Percentiles rank a stretch among this genome's conserved stretches.
phyloP scores from a whole-genome alignment of 2,329 filamentous ascomycete species.

The Dothidotthia symphoricarpi region DNA sequence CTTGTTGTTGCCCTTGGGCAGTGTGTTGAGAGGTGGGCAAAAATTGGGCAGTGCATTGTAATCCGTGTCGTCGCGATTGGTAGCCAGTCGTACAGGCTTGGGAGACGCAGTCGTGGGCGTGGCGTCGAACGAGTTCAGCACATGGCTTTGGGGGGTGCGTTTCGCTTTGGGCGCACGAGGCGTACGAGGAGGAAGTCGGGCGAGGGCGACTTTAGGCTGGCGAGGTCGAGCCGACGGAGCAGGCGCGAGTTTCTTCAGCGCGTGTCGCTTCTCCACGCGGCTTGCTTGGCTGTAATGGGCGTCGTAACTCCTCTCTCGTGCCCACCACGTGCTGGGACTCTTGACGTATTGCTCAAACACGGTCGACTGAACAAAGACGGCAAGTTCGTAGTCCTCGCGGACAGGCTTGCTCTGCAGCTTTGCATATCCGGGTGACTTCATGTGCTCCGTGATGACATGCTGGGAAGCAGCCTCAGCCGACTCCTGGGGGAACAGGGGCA shows the following conservation, averaged over 20 bases:
- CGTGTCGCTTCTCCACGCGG: constrained; percentile 40
- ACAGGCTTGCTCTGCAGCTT: constrained; percentile 31
- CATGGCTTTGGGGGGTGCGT: constrained; percentile 32
- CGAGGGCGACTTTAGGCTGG: constrained; percentile 35
- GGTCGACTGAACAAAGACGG: constrained; percentile 34
- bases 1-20: constrained; percentile 63
- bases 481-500: constrained; percentile 40
- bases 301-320: constrained; percentile 52
- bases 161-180: constrained; percentile 38
- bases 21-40: constrained; percentile 66
- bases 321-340: constrained; percentile 45
- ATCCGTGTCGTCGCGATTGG: constrained; percentile 79
- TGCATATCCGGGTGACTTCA: constrained; percentile 33
- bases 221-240: constrained; percentile 35
- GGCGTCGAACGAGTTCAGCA: constrained; percentile 40
- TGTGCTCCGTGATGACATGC: constrained; percentile 36
- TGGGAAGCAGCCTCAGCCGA: constrained; percentile 22
- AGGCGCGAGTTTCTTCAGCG: constrained; percentile 39
- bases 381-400: constrained; percentile 41
- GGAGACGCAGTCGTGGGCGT: constrained; percentile 31
- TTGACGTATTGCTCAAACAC: constrained; percentile 31
- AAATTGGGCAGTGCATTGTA: constrained; percentile 70
- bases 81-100: constrained; percentile 46
- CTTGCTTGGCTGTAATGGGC: constrained; percentile 48
- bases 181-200: constrained; percentile 33